Evolutionary conservation across 169 alveolate species (phyloP), one percentile per base, ranked within the genome.

Genomic region (Haemoproteus tartakovskyi): DNA sequence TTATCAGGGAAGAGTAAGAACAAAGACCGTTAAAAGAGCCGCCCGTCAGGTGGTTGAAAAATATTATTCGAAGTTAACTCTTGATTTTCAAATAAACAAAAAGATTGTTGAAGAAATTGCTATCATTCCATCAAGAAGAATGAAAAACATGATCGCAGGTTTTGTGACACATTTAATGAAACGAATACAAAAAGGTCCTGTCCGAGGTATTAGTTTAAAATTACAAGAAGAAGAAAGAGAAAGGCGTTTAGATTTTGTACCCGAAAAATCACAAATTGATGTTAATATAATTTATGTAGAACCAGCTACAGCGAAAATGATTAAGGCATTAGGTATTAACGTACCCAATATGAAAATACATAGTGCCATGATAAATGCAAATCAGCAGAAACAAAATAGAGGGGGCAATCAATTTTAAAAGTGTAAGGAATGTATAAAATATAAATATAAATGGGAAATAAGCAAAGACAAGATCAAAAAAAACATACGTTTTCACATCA

Each of bases 221-320:
- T 91, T 98, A 79, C 99, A 98, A 91, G 99, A 98, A 93, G 99
- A 96, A 86, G 99, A 98, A 89, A 93, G 99, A 89, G 99, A 97
- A 89, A 92, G 98, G 79, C 96, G 98, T 80, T 94, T 98, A 97
- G 99, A 98, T 87, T 93, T 86, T 85, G 97, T 95, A 26, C 99
- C 99, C 2, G 99, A 97, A 78, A 87, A 85, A 46, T 94, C 97
- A 5, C 96, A 94, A 90, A 89, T 94, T 5, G 97, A 94, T 64
- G 94, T 92, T 9, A 94, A 90, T n/a, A 87, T 87, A 57, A 92
- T 94, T 60, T 86, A 80, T 64, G 89, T 93, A 27, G 97, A 94
- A 64, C 95, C 90, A 51, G 97, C 91, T 79, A 90, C 97, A 0
- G 88, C 87, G 29, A 96, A 91, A 37, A 94, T 94, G 97, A 88